Evolutionary conservation across 345 rosid genomes (phyloP), one percentile per base, ranked within the genome.

Genomic region (Gossypium sturtianum): DNA sequence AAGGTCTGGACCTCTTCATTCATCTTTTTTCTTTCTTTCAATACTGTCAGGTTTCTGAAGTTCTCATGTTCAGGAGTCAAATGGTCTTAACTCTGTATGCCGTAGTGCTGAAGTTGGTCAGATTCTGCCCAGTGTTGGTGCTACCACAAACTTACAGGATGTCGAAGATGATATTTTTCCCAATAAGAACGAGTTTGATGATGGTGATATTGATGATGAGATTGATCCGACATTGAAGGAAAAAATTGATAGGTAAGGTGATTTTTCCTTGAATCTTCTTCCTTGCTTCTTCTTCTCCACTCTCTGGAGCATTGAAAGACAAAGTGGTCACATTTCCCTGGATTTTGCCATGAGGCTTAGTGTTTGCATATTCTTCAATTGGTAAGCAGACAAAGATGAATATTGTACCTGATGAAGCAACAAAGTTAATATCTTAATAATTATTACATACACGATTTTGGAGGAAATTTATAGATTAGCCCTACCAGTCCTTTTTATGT

Each of bases 171-270:
- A 66, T 69, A 73, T 73, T 15, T 80, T 81, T 75, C 76, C 82
- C 25, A 77, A 84, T 15, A 88, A 82, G 78, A 63, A 82, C 49
- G 89, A 76, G 34, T 80, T 84, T 86, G 93, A 88, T 64, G 91
- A 93, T 67, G 88, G 76, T 68, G 87, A 88, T 65, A 48, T 84
- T 34, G 93, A 91, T 84, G 97, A 93, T 81, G 94, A 87, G 79
- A 81, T 93, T 64, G 97, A 93, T 84, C 97, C 94, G 54, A 93
- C 92, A 84, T 76, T 84, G 84, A 87, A 71, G 82, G 98, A 88
- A 82, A 80, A 81, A 85, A 82, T 93, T 74, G 98, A 93, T 80
- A 88, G 93, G 98, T 91, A 74, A 81, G 78, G 63, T 54, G 75
- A 38, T 57, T 64, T 66, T 54, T 25, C 63, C 58, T 60, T 5